Evolutionary conservation across 73 alveolate genomes (phyloP).

Genomic region (Paraurostyla sp.): DNA sequence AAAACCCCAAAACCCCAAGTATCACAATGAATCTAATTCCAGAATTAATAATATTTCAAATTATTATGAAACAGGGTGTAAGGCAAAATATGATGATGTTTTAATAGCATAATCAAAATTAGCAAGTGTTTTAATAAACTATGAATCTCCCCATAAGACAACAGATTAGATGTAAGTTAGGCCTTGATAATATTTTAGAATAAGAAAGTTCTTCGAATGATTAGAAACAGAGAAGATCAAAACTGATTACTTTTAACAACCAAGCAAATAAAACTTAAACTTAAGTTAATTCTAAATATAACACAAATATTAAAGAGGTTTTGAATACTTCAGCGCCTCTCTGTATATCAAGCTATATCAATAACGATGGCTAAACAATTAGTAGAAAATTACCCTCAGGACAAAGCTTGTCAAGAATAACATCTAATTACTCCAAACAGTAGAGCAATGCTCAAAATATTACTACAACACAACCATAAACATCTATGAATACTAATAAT

Average conservation of each 20-base stretch:
- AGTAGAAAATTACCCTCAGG: not conserved
- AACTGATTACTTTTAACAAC: not conserved
- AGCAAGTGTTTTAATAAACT: not conserved
- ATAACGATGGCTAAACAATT: not conserved
- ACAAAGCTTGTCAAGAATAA: not conserved
- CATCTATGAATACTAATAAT: not conserved
- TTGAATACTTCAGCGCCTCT: constrained; percentile 50
- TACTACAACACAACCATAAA: not conserved
- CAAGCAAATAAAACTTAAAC: not conserved
- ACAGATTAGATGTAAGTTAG: not conserved
- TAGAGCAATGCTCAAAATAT: not conserved
- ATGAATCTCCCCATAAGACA: constrained; percentile 3
- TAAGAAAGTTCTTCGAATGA: not conserved
- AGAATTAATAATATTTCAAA: not conserved
- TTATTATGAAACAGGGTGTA: constrained; percentile 6
- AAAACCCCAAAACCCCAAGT: constrained; percentile 42
- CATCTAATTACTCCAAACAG: not conserved
- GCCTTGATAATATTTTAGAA: not conserved
- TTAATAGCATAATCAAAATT: not conserved
- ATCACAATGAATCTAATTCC: not conserved
- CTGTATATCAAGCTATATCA: constrained; percentile 26
- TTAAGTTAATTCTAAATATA: not conserved
- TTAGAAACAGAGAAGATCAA: not conserved
- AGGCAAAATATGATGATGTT: not conserved
- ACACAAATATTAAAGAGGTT: constrained; percentile 21